Evolutionary conservation across 768 basidiomycete species (phyloP).

Genomic region (Boletus pseudo-olivaceus): DNA sequence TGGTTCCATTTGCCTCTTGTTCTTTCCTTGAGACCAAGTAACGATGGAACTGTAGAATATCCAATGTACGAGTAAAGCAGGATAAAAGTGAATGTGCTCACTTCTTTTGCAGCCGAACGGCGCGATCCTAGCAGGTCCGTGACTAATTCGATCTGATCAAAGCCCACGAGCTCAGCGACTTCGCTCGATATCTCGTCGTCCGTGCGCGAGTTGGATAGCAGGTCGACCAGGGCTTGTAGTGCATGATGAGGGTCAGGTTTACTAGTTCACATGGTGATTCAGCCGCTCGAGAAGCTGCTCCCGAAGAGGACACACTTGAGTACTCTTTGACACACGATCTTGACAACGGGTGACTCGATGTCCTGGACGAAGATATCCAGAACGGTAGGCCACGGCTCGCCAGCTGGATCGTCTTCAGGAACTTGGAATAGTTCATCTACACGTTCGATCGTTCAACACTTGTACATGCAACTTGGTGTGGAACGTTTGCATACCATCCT

Average conservation of each 20-base stretch:
- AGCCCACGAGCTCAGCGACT: constrained; percentile 77
- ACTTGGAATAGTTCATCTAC: constrained; percentile 14
- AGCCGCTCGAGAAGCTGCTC: neutral
- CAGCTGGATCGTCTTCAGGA: constrained; percentile 8
- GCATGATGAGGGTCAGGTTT: constrained; percentile 5
- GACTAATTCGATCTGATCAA: constrained; percentile 77
- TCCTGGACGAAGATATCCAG: constrained; percentile 29
- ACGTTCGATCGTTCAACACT: constrained; percentile 3
- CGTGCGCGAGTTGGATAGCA: constrained; percentile 47
- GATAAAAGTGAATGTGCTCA: constrained; percentile 24
- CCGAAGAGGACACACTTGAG: constrained; percentile 13
- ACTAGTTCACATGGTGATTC: constrained; percentile 12
- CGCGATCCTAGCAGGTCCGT: constrained; percentile 67
- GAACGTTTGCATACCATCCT: constrained; percentile 15
- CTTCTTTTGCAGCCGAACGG: constrained; percentile 44
- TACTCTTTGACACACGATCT: constrained; percentile 9
- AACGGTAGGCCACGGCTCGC: constrained; percentile 30
- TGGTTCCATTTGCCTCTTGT: neutral
- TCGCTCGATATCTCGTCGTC: constrained; percentile 77
- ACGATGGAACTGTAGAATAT: constrained; percentile 16
- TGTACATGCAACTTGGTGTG: neutral
- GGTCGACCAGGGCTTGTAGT: constrained; percentile 24
- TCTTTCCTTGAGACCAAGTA: neutral
- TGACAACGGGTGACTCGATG: neutral
- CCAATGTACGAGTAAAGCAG: neutral